Percentiles rank a stretch among this genome's conserved stretches.
These are phyloP conservation scores for Daldinia concentrica DNA, from an alignment of 495 filamentous ascomycete species.

Conservation along the genomic window DNA sequence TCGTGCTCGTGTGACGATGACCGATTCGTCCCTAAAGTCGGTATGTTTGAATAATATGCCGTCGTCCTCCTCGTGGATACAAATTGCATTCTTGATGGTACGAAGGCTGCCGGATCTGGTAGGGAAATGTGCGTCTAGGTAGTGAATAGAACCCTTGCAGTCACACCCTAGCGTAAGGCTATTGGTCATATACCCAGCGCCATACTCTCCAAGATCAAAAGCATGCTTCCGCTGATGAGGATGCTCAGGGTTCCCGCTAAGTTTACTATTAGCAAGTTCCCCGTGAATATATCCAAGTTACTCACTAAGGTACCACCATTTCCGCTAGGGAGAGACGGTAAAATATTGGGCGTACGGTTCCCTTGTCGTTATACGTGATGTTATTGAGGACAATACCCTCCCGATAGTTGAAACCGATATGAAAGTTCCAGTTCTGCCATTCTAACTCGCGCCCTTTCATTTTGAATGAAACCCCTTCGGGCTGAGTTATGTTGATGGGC, in stretches of 20 bases:
- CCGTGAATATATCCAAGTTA: background rate
- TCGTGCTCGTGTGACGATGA: constrained; percentile 85
- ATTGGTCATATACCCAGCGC: constrained; percentile 96
- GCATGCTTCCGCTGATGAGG: constrained; percentile 95
- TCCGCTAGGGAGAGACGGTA: constrained; percentile 93
- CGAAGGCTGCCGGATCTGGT: constrained; percentile 79
- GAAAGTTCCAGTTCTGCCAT: constrained; percentile 97
- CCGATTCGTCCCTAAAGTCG: constrained; percentile 90
- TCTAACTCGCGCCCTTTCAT: constrained; percentile 78
- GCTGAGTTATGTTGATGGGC: constrained; percentile 95
- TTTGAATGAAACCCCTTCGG: constrained; percentile 92
- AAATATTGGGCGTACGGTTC: constrained; percentile 80
- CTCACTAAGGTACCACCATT: constrained; percentile 91
- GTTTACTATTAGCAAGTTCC: background rate
- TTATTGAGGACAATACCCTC: constrained; percentile 93
- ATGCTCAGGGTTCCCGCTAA: constrained; percentile 82
- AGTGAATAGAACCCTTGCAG: constrained; percentile 95
- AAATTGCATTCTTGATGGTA: constrained; percentile 94
- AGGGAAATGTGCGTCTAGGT: constrained; percentile 83
- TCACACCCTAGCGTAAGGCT: constrained; percentile 88
- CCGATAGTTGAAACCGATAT: constrained; percentile 96
- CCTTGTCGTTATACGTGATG: constrained; percentile 90
- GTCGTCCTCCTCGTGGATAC: constrained; percentile 94
- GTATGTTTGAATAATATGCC: constrained; percentile 97
- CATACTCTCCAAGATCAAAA: constrained; percentile 94